Base-by-base conservation (phyloP, 495 filamentous ascomycete genomes). In the Tirmania nivea region DNA sequence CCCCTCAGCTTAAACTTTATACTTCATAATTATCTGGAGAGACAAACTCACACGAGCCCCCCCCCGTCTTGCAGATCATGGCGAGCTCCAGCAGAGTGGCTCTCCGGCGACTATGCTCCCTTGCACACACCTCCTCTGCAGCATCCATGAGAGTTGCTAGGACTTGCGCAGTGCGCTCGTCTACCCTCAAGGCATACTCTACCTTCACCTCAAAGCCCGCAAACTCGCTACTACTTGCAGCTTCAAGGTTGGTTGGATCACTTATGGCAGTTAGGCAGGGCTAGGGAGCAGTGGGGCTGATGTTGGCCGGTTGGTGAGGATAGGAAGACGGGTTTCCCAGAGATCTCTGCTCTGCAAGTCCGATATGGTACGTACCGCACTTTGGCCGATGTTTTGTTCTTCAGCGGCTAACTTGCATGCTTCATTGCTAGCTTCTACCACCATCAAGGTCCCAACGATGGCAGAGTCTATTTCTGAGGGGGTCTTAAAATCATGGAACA, bases 381-480 rank as follows among this genome's bases (percentile, higher is more conserved):
- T 5, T 7, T 31, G 7, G 3, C 25, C n/a, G n/a, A n/a, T 42
- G 8, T 52, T 37, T 52, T 37, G 51, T 21, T 52, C 34, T 37
- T 21, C 21, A n/a, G n/a, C 1, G 3, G 16, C 37, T 16, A 20
- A 16, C 10, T 31, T 25, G 5, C 1, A 25, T 25, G 25, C 5
- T 25, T 25, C 25, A 14, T 8, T 47, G 14, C 19, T 47, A 47
- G 42, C 42, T 47, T 47, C 42, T 56, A 79, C 73, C 53, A 69
- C 88, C 50, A 79, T 97, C 66, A 90, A 95, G 70, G 92, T 95
- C 61, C 92, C 90, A 16, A 75, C 88, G 61, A 99, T 99, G 90
- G 90, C 90, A 53, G 90, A 99, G 67, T 99, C 92, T 12, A 96
- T 99, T 65, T 92, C 85, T 42, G 90, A 99, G 68, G 90, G 90